phyloP scores from a whole-genome alignment of 495 filamentous ascomycete species.

The Penicillium waksmanii region DNA sequence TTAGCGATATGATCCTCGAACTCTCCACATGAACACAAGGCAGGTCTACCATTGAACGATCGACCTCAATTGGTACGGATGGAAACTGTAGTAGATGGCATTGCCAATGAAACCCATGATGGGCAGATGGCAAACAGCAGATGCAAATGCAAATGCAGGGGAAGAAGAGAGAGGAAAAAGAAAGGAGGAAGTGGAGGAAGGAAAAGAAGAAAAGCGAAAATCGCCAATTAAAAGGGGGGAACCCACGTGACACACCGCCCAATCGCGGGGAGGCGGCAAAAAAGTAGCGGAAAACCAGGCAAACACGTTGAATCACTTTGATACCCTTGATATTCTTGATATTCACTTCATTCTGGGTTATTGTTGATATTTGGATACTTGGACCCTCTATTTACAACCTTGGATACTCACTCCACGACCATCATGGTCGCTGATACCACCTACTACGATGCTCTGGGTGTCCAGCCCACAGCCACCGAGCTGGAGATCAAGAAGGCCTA shows the following conservation, averaged over 20 bases:
- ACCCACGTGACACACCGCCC: constrained; percentile 11
- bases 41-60: constrained; percentile 87
- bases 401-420: neutral
- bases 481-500: constrained; percentile 99
- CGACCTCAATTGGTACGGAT: constrained; percentile 76
- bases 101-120: constrained; percentile 59
- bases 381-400: no score
- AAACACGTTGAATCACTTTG: neutral
- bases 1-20: neutral
- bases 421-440: constrained; percentile 80
- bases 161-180: constrained; percentile 9
- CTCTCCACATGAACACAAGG: neutral
- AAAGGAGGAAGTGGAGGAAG: constrained; percentile 12
- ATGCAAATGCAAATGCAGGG: constrained; percentile 2
- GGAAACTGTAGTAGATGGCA: constrained; percentile 74
- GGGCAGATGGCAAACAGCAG: constrained; percentile 17
- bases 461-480: constrained; percentile 85
- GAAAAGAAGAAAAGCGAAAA: constrained; percentile 10
- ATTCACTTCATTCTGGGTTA: neutral
- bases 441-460: constrained; percentile 90
- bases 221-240: constrained; percentile 6
- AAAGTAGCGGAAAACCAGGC: constrained; percentile 6
- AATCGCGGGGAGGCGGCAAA: constrained; percentile 11
- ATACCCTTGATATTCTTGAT: constrained; percentile 3
- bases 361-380: neutral